These are phyloP conservation scores for Buddleja alternifolia DNA, from an alignment of 257 asterid genomes.

Conservation along the genomic window DNA sequence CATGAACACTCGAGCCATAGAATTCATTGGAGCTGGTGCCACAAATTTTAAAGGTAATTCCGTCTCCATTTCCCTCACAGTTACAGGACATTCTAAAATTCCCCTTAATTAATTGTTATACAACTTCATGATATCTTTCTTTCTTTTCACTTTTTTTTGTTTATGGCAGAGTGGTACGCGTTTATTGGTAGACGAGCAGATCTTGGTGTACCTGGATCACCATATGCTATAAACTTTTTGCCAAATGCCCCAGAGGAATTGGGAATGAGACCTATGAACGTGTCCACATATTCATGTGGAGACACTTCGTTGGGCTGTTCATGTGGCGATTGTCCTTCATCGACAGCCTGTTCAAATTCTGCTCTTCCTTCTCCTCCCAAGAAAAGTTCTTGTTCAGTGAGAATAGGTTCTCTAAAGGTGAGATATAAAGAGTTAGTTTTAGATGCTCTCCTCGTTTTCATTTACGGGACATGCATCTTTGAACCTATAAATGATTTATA, in stretches of 20 bases:
- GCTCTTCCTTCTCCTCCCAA: conserved; percentile 62
- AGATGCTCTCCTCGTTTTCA: conserved; percentile 10
- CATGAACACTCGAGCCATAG: conserved; percentile 94
- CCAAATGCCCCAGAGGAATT: conserved; percentile 69
- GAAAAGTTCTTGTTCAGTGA: conserved; percentile 79
- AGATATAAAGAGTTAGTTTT: conserved; percentile 34
- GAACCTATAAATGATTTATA: not conserved
- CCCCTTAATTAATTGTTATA: not conserved
- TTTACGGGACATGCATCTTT: not conserved
- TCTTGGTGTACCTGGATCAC: conserved; percentile 86
- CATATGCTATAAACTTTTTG: conserved; percentile 77
- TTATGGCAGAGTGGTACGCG: conserved; percentile 84
- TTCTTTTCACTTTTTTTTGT: not conserved
- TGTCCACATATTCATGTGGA: conserved; percentile 79
- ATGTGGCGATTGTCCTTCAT: conserved; percentile 96
- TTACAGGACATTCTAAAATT: not conserved
- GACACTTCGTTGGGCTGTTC: conserved; percentile 97
- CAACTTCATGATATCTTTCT: not conserved
- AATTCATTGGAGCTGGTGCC: conserved; percentile 97
- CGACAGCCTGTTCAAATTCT: conserved; percentile 73
- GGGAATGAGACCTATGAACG: conserved; percentile 91
- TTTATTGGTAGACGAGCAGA: conserved; percentile 78
- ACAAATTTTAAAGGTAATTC: conserved; percentile 69
- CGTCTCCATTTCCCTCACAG: not conserved
- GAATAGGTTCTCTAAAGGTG: conserved; percentile 84